phyloP scores from a whole-genome alignment of 805 yeast species.

The Saturnispora ahearnii region DNA sequence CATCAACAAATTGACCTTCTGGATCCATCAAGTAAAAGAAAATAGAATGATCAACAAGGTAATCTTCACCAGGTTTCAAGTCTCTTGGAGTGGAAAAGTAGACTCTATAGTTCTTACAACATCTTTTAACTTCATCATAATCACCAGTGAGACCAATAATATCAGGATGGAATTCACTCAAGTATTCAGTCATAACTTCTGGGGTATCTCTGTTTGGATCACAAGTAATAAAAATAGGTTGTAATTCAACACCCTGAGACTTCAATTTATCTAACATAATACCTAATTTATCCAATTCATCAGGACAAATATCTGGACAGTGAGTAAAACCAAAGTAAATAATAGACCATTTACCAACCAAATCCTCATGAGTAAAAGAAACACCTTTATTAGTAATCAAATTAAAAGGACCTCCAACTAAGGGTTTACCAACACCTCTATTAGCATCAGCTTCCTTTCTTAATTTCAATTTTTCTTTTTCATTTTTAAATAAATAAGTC shows the following conservation, averaged over 20 bases:
- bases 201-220: conserved; percentile 95
- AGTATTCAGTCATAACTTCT: conserved; percentile 70
- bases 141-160: conserved; percentile 89
- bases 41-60: conserved; percentile 93
- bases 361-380: conserved; percentile 65
- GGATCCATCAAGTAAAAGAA: conserved; percentile 97
- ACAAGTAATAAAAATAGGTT: conserved; percentile 89
- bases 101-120: conserved; percentile 86
- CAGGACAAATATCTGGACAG: conserved; percentile 98
- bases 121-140: conserved; percentile 72
- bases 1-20: conserved; percentile 94
- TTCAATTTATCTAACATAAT: conserved; percentile 57
- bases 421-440: conserved; percentile 84
- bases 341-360: conserved; percentile 71
- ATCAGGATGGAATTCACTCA: conserved; percentile 81
- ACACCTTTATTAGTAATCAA: conserved; percentile 64
- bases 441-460: conserved; percentile 77
- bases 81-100: conserved; percentile 96
- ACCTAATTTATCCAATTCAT: conserved; percentile 89
- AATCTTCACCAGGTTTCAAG: conserved; percentile 92
- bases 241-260: conserved; percentile 49
- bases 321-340: conserved; percentile 95
- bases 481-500: conserved; percentile 62
- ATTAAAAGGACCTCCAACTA: conserved; percentile 84
- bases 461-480: conserved; percentile 64